A percentile compares a stretch with the other conserved stretches of the same genome.
These are phyloP conservation scores for Persicaria tinctoria DNA, from an alignment of 148 eudicot species.

Conservation along the genomic window DNA sequence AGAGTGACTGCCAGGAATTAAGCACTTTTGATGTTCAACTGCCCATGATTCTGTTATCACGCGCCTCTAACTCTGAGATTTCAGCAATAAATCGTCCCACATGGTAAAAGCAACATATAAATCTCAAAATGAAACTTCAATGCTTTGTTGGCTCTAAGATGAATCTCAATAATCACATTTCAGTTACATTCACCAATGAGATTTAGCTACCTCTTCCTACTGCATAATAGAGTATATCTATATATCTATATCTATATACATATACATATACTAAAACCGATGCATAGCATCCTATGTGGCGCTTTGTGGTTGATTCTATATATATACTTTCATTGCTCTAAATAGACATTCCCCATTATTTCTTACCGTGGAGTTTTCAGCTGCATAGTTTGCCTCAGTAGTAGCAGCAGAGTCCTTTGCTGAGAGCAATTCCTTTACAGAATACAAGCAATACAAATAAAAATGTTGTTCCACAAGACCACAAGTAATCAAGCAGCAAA, in stretches of 20 bases:
- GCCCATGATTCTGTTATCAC: neutral
- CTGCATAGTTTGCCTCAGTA: conserved; percentile 51
- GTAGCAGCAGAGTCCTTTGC: conserved; percentile 62
- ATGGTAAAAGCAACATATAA: conserved; percentile 2
- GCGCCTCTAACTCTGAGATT: neutral
- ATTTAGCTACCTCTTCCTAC: neutral
- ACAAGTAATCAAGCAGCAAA: neutral
- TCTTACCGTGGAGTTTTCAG: conserved; percentile 60
- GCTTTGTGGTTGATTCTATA: no score
- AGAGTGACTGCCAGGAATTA: no score
- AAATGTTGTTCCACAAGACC: neutral
- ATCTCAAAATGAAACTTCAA: neutral
- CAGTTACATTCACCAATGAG: conserved; percentile 1
- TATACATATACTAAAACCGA: no score
- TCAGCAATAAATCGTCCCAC: neutral
- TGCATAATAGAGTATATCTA: neutral
- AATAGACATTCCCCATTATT: neutral
- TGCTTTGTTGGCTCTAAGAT: neutral
- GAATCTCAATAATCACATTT: neutral
- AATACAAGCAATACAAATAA: conserved; percentile 1
- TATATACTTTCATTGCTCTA: neutral
- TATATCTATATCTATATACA: no score
- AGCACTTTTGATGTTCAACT: neutral
- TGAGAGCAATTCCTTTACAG: conserved; percentile 48
- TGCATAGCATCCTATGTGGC: no score